Base-by-base conservation (phyloP, 2,329 filamentous ascomycete species). In the Aspergillus sclerotialis region DNA sequence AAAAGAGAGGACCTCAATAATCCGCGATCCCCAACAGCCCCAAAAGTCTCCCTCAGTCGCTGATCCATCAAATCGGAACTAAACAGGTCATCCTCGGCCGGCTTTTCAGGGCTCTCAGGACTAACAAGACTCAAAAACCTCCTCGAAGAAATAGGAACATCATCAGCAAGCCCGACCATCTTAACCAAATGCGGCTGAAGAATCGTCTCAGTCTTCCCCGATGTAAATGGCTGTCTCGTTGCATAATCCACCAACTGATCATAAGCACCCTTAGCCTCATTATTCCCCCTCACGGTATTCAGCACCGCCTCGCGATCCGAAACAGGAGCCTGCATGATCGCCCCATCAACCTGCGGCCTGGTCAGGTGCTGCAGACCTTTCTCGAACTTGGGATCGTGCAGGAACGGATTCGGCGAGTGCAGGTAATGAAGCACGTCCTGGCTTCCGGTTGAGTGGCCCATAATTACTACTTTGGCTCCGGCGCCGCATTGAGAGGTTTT, bases 61-160 rank as follows among this genome's bases (percentile, higher is more conserved):
- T 74, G 67, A 27, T 76, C 72, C 0, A 66, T 58, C n/a, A 92
- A 63, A 53, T 92, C 84, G 3, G 78, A 80, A n/a, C 83, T 89
- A 63, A 94, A 94, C 53, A 84, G 86, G 55, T 94, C 89, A 55
- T 95, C 89, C 38, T 84, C 82, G 7, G 81, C 83, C 4, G 78
- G 69, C 32, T 67, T 60, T 30, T 68, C 64, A 1, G 75, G 75
- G 14, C 69, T 73, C 29, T 60, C 60, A 0, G 67, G 67, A 25
- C 64, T 68, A 0, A 71, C 64, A 5, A 84, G 61, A 30, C 74
- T 76, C 23, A 80, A 53, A 55, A 77, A 81, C 27, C 80, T 56
- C 29, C 64, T 63, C 6, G 78, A 75, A n/a, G 64, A 71, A 4
- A 81, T 59, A 0, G 73, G 71, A 1, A 63, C 62, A 30, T 51